Conservation (phyloP, 2,329 filamentous ascomycete species). For the Claviceps sp. region DNA sequence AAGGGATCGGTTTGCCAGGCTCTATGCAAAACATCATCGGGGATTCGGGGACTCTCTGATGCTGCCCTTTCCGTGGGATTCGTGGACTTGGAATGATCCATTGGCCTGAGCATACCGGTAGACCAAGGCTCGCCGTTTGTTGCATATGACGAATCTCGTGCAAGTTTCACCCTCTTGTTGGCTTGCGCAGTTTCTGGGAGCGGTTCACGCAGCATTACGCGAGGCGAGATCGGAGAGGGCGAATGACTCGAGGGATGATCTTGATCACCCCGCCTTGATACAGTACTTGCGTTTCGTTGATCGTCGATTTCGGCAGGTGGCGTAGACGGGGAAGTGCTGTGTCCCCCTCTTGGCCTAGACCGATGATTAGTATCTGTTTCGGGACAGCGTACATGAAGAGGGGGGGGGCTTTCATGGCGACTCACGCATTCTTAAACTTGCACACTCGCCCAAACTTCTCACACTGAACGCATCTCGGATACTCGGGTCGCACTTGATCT, state of each 20-base stretch:
- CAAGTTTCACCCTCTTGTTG: constrained; percentile 39
- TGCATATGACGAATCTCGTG: constrained; percentile 32
- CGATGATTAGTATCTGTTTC: constrained; percentile 4
- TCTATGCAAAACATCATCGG: constrained; percentile 33
- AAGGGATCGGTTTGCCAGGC: constrained; percentile 39
- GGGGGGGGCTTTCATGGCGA: constrained; percentile 19
- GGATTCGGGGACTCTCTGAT: constrained; percentile 32
- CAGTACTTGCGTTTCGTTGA: constrained; percentile 16
- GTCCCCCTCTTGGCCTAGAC: constrained; percentile 40
- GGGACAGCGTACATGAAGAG: not conserved
- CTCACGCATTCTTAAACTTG: constrained; percentile 76
- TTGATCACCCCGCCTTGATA: constrained; percentile 17
- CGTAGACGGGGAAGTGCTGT: constrained; percentile 42
- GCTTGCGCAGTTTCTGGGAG: constrained; percentile 23
- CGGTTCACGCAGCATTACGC: constrained; percentile 20
- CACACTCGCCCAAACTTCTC: constrained; percentile 81
- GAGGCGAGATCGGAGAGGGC: constrained; percentile 35
- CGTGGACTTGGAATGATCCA: constrained; percentile 25
- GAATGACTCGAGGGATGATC: constrained; percentile 29
- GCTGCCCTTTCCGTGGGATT: constrained; percentile 22
- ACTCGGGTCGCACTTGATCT: constrained; percentile 90
- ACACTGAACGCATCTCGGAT: constrained; percentile 78
- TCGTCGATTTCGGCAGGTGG: constrained; percentile 38
- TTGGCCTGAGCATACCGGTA: constrained; percentile 15
- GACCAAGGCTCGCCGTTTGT: constrained; percentile 19